Conservation (phyloP, 768 basidiomycete species). For the Termitomyces sp. region DNA sequence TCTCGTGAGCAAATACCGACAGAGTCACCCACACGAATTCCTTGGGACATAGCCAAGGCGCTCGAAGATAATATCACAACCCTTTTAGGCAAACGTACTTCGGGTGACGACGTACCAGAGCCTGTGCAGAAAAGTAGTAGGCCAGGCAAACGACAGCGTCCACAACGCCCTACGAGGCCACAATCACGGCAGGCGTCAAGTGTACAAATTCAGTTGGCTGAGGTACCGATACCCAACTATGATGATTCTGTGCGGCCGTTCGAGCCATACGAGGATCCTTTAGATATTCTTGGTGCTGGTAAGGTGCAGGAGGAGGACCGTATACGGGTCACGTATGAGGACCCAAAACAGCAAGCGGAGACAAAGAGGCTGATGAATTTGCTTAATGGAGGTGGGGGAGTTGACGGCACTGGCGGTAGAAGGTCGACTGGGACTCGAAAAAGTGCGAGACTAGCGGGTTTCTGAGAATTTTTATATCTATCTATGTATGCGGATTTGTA, state of each 20-base stretch:
- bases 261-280: conserved; percentile 22
- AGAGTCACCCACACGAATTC: conserved; percentile 37
- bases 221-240: conserved; percentile 13
- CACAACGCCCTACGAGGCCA: conserved; percentile 28
- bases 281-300: conserved; percentile 15
- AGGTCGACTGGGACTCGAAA: conserved; percentile 10
- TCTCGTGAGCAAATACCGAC: conserved; percentile 18
- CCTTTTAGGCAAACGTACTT: conserved; percentile 61
- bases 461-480: conserved; percentile 2
- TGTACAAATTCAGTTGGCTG: conserved; percentile 17
- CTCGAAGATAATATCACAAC: conserved; percentile 65
- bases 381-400: conserved; percentile 28
- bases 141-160: conserved; percentile 31
- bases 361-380: conserved; percentile 52
- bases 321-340: conserved; percentile 60
- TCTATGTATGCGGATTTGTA: background rate
- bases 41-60: conserved; percentile 45
- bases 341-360: conserved; percentile 57
- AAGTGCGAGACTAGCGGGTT: conserved; percentile 15
- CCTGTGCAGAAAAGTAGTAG: conserved; percentile 12
- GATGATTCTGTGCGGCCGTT: conserved; percentile 20
- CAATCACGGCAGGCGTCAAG: conserved; percentile 33
- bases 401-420: conserved; percentile 17
- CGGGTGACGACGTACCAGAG: conserved; percentile 28
- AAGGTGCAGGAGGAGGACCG: conserved; percentile 37